Percentiles rank a stretch among this genome's conserved stretches.
These are phyloP conservation scores for Pseudogymnoascus sp. DNA, from an alignment of 2,329 filamentous ascomycete species.

Conservation along the genomic window DNA sequence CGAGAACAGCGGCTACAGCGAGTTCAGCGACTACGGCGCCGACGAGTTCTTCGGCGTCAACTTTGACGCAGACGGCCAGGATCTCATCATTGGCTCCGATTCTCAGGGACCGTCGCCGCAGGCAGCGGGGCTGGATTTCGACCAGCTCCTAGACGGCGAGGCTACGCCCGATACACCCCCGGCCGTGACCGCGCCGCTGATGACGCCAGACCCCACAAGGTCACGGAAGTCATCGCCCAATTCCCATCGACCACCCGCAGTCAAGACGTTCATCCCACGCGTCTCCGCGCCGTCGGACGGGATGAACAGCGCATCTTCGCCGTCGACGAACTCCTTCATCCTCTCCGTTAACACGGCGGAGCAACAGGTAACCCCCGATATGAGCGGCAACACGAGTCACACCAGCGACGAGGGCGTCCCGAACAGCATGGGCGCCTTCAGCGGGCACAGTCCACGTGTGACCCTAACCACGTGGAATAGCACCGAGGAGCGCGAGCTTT, in stretches of 20 bases:
- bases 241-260: background rate
- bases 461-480: slow-evolving; percentile 21
- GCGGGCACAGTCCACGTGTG: slow-evolving; percentile 18
- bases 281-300: slow-evolving; percentile 16
- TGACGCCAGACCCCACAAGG: background rate
- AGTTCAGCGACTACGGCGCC: slow-evolving; percentile 20
- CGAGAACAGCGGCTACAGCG: slow-evolving; percentile 13
- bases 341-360: slow-evolving; percentile 13
- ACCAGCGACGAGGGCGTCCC: slow-evolving; percentile 24
- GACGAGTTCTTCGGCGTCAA: slow-evolving; percentile 29
- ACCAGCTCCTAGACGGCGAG: background rate
- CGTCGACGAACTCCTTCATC: slow-evolving; percentile 11
- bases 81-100: slow-evolving; percentile 12
- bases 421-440: slow-evolving; percentile 19
- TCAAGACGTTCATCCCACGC: background rate
- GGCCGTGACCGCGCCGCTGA: background rate
- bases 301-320: slow-evolving; percentile 13
- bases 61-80: slow-evolving; percentile 23
- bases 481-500: slow-evolving; percentile 44
- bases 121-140: background rate
- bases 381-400: slow-evolving; percentile 25
- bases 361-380: slow-evolving; percentile 25
- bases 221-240: background rate
- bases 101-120: background rate
- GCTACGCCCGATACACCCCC: background rate